phyloP scores from a whole-genome alignment of 2,329 filamentous ascomycete genomes.

The Fusarium solani-melongenae region DNA sequence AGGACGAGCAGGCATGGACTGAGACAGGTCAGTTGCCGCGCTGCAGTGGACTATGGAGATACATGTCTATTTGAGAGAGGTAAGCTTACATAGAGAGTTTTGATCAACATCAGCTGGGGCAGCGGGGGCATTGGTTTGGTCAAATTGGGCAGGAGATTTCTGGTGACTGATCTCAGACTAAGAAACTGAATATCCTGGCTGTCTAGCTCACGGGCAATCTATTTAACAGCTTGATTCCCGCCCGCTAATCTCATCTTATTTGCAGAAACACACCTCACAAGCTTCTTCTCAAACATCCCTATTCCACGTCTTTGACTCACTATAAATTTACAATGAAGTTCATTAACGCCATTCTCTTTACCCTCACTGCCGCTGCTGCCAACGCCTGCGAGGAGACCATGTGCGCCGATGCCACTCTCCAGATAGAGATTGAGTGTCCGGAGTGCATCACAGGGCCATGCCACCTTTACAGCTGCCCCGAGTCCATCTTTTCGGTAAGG shows the following conservation, averaged over 20 bases:
- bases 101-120: background rate
- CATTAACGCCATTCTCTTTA: background rate
- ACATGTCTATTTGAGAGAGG: background rate
- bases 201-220: background rate
- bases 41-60: background rate
- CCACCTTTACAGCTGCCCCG: background rate
- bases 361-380: background rate
- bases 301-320: background rate
- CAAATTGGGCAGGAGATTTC: background rate
- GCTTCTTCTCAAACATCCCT: background rate
- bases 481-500: constrained; percentile 1
- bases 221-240: background rate
- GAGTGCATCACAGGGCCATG: constrained; percentile 11
- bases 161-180: no score
- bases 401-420: background rate
- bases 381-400: background rate
- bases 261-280: background rate
- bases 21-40: background rate
- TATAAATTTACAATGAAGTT: background rate
- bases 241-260: background rate
- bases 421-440: background rate
- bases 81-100: background rate
- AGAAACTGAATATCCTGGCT: no score
- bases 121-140: background rate
- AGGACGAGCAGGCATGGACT: background rate